A percentile compares a stretch with the other conserved stretches of the same genome.
phyloP scores from a whole-genome alignment of 116 monocot species.

The Dioscorea cayenensis region DNA sequence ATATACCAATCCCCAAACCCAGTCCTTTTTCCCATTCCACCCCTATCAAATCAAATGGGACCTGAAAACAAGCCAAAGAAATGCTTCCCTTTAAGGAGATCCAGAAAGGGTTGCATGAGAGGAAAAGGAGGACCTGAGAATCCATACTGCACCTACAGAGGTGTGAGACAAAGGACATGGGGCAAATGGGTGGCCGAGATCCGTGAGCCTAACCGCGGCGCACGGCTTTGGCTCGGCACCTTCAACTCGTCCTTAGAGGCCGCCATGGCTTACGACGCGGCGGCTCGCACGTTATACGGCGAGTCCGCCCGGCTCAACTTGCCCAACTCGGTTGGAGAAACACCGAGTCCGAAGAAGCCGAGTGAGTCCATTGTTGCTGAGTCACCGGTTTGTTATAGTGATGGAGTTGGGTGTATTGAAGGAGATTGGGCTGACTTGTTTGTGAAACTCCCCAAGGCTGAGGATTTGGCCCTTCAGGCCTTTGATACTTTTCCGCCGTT shows the following conservation, averaged over 20 bases:
- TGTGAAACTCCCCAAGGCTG: conserved; percentile 1
- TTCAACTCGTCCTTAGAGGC: conserved; percentile 67
- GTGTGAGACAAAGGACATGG: conserved; percentile 85
- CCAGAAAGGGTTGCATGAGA: conserved; percentile 76
- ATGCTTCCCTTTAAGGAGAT: conserved; percentile 26
- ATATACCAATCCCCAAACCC: no score
- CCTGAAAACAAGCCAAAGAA: not conserved
- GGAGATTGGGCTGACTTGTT: conserved; percentile 11
- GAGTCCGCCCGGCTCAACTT: conserved; percentile 65
- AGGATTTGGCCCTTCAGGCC: not conserved
- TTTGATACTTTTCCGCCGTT: not conserved
- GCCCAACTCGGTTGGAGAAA: not conserved
- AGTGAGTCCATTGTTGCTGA: not conserved
- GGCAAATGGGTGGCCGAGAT: conserved; percentile 97
- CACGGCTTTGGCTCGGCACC: conserved; percentile 86
- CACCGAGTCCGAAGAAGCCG: not conserved
- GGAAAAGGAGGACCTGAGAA: conserved; percentile 83
- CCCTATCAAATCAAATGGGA: not conserved
- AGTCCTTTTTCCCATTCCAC: not conserved
- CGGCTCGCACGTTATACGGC: conserved; percentile 68
- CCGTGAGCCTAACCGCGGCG: conserved; percentile 76
- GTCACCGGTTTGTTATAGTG: not conserved
- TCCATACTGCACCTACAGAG: conserved; percentile 43
- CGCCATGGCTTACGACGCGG: conserved; percentile 66
- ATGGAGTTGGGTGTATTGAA: not conserved